A percentile compares a stretch with the other conserved stretches of the same genome.
phyloP scores from a whole-genome alignment of 2,329 filamentous ascomycete genomes.

The Truncatella angustata region DNA sequence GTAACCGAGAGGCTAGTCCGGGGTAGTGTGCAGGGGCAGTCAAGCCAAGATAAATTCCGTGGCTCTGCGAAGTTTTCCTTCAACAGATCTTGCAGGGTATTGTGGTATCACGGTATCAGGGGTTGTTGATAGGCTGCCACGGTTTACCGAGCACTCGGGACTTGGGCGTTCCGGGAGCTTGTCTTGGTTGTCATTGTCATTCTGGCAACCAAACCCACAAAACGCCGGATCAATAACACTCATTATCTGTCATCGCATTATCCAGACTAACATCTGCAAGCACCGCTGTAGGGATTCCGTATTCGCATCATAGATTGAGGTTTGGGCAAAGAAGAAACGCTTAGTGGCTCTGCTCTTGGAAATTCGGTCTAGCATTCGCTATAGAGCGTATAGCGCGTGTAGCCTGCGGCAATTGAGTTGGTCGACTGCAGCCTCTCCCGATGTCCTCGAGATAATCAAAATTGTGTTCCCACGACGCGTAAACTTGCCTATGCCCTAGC shows the following conservation, averaged over 20 bases:
- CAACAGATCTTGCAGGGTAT: no score
- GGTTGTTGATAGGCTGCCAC: constrained; percentile 5
- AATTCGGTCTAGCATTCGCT: no score
- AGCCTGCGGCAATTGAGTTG: background rate
- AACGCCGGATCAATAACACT: constrained; percentile 34
- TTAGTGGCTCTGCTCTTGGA: background rate
- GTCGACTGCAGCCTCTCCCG: background rate
- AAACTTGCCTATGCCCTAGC: background rate
- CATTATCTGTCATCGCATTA: constrained; percentile 30
- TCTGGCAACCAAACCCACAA: background rate
- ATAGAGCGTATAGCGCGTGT: background rate
- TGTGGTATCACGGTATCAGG: background rate
- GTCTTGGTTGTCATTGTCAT: background rate
- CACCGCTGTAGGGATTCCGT: background rate
- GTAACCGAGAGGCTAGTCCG: background rate
- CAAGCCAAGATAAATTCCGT: no score
- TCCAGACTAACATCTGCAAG: no score
- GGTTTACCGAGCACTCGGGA: constrained; percentile 8
- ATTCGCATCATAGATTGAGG: background rate
- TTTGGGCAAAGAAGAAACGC: background rate
- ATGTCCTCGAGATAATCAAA: background rate
- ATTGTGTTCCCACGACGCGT: background rate
- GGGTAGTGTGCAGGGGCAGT: background rate
- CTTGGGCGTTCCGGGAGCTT: constrained; percentile 5
- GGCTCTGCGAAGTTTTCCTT: no score